Evolutionary conservation across 2,329 filamentous ascomycete species (phyloP), one percentile per base, ranked within the genome.

Genomic region (Diaporthe helianthi): DNA sequence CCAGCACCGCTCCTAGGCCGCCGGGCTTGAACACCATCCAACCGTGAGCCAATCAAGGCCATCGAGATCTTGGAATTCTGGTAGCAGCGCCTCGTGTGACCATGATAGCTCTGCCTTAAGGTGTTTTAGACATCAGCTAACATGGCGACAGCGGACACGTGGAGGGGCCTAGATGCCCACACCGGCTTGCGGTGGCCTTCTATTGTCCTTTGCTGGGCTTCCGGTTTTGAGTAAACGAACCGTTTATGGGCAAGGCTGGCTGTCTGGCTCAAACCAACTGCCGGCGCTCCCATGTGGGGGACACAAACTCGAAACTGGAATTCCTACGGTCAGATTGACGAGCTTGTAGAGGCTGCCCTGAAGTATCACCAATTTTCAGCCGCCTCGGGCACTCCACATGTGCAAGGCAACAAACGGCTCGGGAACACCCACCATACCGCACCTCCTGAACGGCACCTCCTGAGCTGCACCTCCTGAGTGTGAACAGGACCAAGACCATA

Each of bases 101-200:
- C n/a, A 9, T 12, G 44, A 63, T 63, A 26, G 58, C 44, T 22
- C 33, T n/a, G 29, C 44, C 3, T 44, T 63, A 63, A 63, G 41
- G 12, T 31, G 36, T 24, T 36, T 58, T 24, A 24, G 44, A 63
- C 58, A 8, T 12, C 29, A 19, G 13, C 29, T 63, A n/a, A n/a
- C 49, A 54, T 58, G 38, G 26, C 33, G 29, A 58, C 51, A 67
- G 24, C 64, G 26, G 49, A 26, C 26, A 47, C 29, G 26, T 58
- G 31, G 12, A 31, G 7, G n/a, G 51, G 52, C 19, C 26, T 15
- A 13, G 44, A 24, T n/a, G 2, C n/a, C 41, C n/a, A 15, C 10
- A 2, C 26, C 31, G 41, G 41, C 41, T 24, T 47, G 41, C 47
- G 41, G 8, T 6, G 36, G 3, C n/a, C 26, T 61, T 61, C 41